phyloP scores from a whole-genome alignment of 1,284 basidiomycete species.

The Porogramme epimiltina region DNA sequence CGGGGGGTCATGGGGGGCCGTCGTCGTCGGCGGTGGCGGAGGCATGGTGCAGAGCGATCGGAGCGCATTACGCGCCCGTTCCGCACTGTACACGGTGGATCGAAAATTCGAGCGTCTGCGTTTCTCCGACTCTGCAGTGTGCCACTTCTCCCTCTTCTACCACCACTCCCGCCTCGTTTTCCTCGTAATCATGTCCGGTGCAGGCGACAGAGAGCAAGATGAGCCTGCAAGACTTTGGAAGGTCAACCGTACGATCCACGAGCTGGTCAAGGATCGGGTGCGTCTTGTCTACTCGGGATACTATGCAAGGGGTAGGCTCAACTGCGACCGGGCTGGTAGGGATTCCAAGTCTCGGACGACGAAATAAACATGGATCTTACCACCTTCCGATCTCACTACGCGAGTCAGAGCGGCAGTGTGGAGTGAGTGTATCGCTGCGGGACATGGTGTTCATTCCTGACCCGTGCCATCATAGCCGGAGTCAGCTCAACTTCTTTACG shows the following conservation, averaged over 20 bases:
- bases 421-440: constrained; percentile 50
- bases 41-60: constrained; percentile 17
- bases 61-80: constrained; percentile 13
- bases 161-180: constrained; percentile 3
- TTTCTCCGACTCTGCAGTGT: no score
- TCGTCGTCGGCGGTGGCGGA: constrained; percentile 25
- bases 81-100: constrained; percentile 25
- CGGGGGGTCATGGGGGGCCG: constrained; percentile 19
- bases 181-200: constrained; percentile 5
- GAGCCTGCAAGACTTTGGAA: constrained; percentile 90
- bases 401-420: constrained; percentile 60
- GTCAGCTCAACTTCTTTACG: constrained; percentile 87
- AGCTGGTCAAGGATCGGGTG: constrained; percentile 92
- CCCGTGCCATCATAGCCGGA: constrained; percentile 59
- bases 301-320: neutral
- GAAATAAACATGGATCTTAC: constrained; percentile 87
- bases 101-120: constrained; percentile 24
- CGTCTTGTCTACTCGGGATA: constrained; percentile 29
- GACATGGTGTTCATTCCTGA: neutral
- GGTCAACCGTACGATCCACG: constrained; percentile 95
- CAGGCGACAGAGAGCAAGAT: constrained; percentile 66
- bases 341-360: constrained; percentile 88
- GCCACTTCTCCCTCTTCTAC: constrained; percentile 22
- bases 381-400: constrained; percentile 71
- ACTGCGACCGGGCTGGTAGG: constrained; percentile 44